Base-by-base conservation (phyloP, 2,329 filamentous ascomycete genomes). In the Penicillium aurantiogriseum region DNA sequence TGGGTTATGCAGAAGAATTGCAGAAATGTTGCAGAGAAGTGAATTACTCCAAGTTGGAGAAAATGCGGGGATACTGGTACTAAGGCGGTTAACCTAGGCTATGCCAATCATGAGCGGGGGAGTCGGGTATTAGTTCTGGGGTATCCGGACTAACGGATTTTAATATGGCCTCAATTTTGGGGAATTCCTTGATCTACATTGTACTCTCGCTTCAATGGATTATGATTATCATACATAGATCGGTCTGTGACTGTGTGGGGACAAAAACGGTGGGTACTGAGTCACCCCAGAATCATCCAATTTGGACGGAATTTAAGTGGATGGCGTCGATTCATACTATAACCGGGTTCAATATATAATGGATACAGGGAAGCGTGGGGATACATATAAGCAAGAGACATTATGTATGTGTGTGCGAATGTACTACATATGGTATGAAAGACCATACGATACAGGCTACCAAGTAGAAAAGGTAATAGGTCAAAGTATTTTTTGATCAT, bases 401-500 rank as follows among this genome's bases (percentile, higher is more conserved):
- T 17, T 17, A 35, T 17, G 13, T 7, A 17, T 35, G 15, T 35
- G 33, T 35, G 15, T 15, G 33, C 1, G 17, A 15, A 35, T 35
- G 33, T 17, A 33, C 15, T 35, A 35, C 13, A 35, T 17, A 35
- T 17, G 33, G 33, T 15, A 8, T 15, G 21, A 25, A 43, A 17
- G 3, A 6, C 5, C 17, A 23, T 44, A 29, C 9, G 5, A 29
- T 29, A 44, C 10, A n/a, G 42, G 40, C 15, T 51, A 48, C 33
- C 48, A 51, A 56, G 46, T 39, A 40, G 49, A 51, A 54, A 60
- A 61, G 54, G 61, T 63, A 47, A 64, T 60, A 54, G 60, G 66
- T 59, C 54, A 53, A 52, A 56, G 42, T 47, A 53, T 56, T 65
- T 62, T 59, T 63, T 65, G 59, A 66, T 66, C 65, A 65, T 67